Conservation (phyloP, 305 asterid species). For the Andrographis paniculata region DNA sequence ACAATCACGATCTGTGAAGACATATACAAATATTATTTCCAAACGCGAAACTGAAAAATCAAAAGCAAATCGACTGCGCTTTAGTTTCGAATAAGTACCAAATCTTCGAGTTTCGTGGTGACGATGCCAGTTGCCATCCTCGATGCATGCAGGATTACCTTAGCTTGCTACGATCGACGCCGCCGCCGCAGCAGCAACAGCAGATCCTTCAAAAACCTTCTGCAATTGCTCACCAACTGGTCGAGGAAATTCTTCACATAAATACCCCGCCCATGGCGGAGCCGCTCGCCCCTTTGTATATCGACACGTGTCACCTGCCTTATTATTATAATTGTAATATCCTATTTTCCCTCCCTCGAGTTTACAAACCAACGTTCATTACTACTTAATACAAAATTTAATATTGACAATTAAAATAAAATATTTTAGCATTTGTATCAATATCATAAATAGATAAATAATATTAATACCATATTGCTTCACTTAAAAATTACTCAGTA, state of each 20-base stretch:
- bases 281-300: too few species aligned
- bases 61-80: neutral
- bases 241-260: constrained; percentile 4
- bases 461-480: neutral
- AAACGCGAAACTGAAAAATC: neutral
- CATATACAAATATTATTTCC: neutral
- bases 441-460: too few species aligned
- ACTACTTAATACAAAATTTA: neutral
- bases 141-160: too few species aligned
- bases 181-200: neutral
- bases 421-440: too few species aligned
- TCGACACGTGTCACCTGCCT: neutral
- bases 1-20: neutral
- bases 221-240: constrained; percentile 6
- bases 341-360: too few species aligned
- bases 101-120: constrained; percentile 19
- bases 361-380: too few species aligned
- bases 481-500: neutral
- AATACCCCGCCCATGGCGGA: too few species aligned
- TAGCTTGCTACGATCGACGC: neutral
- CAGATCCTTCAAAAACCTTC: constrained; percentile 3
- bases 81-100: constrained; percentile 15
- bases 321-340: too few species aligned
- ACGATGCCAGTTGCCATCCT: constrained; percentile 15
- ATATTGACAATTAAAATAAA: too few species aligned